phyloP scores from a whole-genome alignment of 495 filamentous ascomycete species.

The Neurospora sublineolata region DNA sequence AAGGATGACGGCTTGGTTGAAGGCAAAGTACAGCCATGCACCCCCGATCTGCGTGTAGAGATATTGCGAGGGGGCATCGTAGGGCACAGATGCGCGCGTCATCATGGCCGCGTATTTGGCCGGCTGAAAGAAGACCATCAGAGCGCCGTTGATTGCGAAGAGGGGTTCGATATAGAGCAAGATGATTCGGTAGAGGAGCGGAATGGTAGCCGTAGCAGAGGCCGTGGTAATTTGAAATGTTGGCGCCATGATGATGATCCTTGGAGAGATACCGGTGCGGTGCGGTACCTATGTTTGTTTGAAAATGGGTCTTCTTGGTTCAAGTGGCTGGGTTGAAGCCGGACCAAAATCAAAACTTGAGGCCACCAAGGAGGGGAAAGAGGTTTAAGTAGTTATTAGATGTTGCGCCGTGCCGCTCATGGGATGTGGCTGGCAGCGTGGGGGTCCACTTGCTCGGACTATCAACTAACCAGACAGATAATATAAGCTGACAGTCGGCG shows the following conservation, averaged over 20 bases:
- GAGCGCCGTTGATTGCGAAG: constrained; percentile 12
- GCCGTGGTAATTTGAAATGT: background rate
- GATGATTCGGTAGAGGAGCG: constrained; percentile 34
- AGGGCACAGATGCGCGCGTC: constrained; percentile 8
- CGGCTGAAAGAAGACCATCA: constrained; percentile 34
- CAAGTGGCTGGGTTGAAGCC: background rate
- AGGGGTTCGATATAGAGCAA: constrained; percentile 51
- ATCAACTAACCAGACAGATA: background rate
- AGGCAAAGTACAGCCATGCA: constrained; percentile 41
- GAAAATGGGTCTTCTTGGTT: constrained; percentile 3
- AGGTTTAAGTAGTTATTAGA: background rate
- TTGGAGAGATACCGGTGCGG: background rate
- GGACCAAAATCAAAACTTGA: background rate
- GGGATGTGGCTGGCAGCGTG: background rate
- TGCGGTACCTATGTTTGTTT: background rate
- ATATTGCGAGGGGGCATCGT: constrained; percentile 4
- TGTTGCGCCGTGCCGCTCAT: background rate
- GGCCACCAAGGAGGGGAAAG: background rate
- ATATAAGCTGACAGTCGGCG: background rate
- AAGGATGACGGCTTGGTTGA: constrained; percentile 48
- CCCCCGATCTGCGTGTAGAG: constrained; percentile 41
- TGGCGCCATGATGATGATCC: background rate
- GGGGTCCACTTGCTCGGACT: background rate
- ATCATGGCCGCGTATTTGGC: constrained; percentile 20
- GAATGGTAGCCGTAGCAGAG: constrained; percentile 11